Evolutionary conservation across 768 basidiomycete species (phyloP).

Genomic region (Serendipita sp.): DNA sequence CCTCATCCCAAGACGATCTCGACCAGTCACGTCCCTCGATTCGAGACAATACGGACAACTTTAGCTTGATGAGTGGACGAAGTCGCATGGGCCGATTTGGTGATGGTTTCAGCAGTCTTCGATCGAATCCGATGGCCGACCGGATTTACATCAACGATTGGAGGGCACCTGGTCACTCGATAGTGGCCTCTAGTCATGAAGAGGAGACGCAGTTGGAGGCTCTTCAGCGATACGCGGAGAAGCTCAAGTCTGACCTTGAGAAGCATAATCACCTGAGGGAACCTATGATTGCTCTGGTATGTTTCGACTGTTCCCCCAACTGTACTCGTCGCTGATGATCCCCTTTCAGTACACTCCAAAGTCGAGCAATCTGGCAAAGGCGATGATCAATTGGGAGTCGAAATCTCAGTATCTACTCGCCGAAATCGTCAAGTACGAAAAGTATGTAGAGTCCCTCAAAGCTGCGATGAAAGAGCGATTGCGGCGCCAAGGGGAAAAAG

Average conservation of each 20-base stretch:
- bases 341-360: slow-evolving; percentile 55
- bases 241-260: slow-evolving; percentile 63
- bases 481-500: slow-evolving; percentile 83
- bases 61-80: slow-evolving; percentile 61
- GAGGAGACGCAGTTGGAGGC: slow-evolving; percentile 90
- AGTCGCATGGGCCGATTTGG: slow-evolving; percentile 40
- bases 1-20: slow-evolving; percentile 40
- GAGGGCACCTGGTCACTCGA: slow-evolving; percentile 78
- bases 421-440: slow-evolving; percentile 91
- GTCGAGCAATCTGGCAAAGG: slow-evolving; percentile 55
- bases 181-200: slow-evolving; percentile 68
- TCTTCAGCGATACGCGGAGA: slow-evolving; percentile 60
- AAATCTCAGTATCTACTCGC: slow-evolving; percentile 77
- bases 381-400: slow-evolving; percentile 82
- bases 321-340: slow-evolving; percentile 10
- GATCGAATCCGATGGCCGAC: slow-evolving; percentile 55
- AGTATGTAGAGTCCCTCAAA: slow-evolving; percentile 82
- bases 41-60: slow-evolving; percentile 37
- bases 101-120: slow-evolving; percentile 47
- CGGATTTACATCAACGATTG: slow-evolving; percentile 76
- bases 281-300: slow-evolving; percentile 67
- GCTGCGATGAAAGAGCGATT: slow-evolving; percentile 68
- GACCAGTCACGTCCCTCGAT: slow-evolving; percentile 19
- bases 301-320: slow-evolving; percentile 9
- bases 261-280: slow-evolving; percentile 68